Conservation (phyloP, 805 yeast genomes). For the Gaillardinia entomophila region DNA sequence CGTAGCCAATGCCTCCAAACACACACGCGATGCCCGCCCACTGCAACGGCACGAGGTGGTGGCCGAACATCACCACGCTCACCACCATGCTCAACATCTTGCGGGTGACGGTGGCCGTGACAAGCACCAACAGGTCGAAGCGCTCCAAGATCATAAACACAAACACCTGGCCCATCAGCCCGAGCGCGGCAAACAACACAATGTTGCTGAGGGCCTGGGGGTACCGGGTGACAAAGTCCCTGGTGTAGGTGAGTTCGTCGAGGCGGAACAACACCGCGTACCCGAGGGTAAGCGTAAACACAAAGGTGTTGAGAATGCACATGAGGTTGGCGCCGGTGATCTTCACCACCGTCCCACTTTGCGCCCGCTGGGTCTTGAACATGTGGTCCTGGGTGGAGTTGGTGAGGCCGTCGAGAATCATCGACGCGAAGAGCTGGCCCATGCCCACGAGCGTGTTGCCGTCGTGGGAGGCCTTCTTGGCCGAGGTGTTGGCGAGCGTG, state of each 20-base stretch:
- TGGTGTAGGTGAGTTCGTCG: slow-evolving; percentile 46
- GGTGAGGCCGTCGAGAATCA: slow-evolving; percentile 85
- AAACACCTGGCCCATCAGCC: slow-evolving; percentile 92
- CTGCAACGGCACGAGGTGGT: slow-evolving; percentile 54
- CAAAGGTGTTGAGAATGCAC: slow-evolving; percentile 55
- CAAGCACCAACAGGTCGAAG: slow-evolving; percentile 79
- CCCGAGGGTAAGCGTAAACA: slow-evolving; percentile 38
- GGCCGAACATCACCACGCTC: slow-evolving; percentile 86
- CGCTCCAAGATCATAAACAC: slow-evolving; percentile 78
- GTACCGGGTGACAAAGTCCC: slow-evolving; percentile 42
- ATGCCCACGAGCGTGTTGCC: slow-evolving; percentile 53
- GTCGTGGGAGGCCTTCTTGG: slow-evolving; percentile 26
- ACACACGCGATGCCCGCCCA: slow-evolving; percentile 79
- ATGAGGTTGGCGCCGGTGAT: slow-evolving; percentile 85
- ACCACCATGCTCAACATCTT: slow-evolving; percentile 94
- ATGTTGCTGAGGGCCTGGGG: slow-evolving; percentile 58
- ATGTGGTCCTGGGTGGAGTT: slow-evolving; percentile 90
- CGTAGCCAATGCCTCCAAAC: slow-evolving; percentile 80
- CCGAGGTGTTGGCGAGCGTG: slow-evolving; percentile 44
- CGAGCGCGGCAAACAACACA: slow-evolving; percentile 63
- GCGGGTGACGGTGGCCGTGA: slow-evolving; percentile 93
- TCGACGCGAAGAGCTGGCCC: slow-evolving; percentile 48
- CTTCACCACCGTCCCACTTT: slow-evolving; percentile 6
- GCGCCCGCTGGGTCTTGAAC: slow-evolving; percentile 41
- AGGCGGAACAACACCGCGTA: slow-evolving; percentile 42